Base-by-base conservation (phyloP, 805 yeast species). In the Candida loeiensis region DNA sequence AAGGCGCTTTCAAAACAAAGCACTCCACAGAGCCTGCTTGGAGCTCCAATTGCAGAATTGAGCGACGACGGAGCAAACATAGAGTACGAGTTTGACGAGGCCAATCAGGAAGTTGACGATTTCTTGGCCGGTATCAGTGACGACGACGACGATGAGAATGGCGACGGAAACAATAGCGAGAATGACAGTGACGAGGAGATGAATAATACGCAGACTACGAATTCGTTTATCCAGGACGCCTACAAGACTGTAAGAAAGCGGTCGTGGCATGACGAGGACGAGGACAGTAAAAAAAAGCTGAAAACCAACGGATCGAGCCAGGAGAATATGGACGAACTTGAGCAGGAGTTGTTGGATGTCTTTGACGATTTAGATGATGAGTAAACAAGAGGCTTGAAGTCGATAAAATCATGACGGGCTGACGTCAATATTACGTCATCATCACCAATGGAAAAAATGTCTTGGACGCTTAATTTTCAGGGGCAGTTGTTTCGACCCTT, bases 261-360 rank as follows among this genome's bases (percentile, higher is more conserved):
- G 32, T 28, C 15, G 11, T 34, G 13, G 9, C 44, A 33, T 15
- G 46, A 34, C n/a, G 36, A 25, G n/a, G 47, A 48, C 4, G 32
- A 32, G 17, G 18, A 22, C 11, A 26, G 21, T 13, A 14, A 22
- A 11, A 39, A 39, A 31, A 30, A 24, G 24, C n/a, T 12, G 21
- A 34, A 37, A 12, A 25, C 25, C 11, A 18, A 18, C 16, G 37
- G 20, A 20, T 21, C 28, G 20, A 26, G 13, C 12, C 28, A 34
- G n/a, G 53, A 48, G 21, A 70, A 67, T 20, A 59, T 69, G 36
- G 76, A 73, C 37, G 77, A 72, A 35, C 66, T 73, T 25, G 79
- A 75, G 46, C 65, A 69, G 44, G 77, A 73, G 48, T 56, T 75
- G 34, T 56, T 74, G 64, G 81, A 50, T 49, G 79, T 79, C 24